phyloP scores from a whole-genome alignment of 192 early-diverging fungal genomes.

The Irineochytrium annulatum region DNA sequence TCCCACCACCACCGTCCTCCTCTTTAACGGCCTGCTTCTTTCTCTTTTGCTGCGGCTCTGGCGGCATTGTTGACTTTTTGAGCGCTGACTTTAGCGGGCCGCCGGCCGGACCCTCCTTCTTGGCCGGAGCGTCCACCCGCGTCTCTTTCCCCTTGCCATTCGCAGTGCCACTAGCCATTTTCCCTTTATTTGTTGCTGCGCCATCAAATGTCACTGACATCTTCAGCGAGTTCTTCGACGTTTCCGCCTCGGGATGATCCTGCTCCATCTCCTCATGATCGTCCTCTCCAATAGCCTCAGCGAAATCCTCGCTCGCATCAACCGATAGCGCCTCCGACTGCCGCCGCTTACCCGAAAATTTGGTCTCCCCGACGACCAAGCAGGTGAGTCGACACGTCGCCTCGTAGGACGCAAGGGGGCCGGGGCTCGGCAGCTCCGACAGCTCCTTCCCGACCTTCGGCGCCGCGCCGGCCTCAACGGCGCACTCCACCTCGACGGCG shows the following conservation, averaged over 20 bases:
- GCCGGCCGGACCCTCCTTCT: too few relatives aligned
- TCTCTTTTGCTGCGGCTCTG: too few relatives aligned
- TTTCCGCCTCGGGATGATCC: neutral
- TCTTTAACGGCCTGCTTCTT: too few relatives aligned
- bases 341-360: neutral
- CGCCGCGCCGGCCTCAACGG: neutral
- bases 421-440: neutral
- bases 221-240: neutral
- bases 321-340: neutral
- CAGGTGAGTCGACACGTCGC: slow-evolving; percentile 46
- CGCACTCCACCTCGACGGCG: slow-evolving; percentile 1
- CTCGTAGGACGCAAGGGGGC: slow-evolving; percentile 35
- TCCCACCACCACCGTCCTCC: too few relatives aligned
- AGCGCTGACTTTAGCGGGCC: too few relatives aligned
- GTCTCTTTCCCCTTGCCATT: too few relatives aligned
- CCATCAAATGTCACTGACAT: neutral
- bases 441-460: neutral
- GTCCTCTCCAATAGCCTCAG: neutral
- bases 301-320: slow-evolving; percentile 8
- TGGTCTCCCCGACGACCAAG: slow-evolving; percentile 17
- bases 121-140: too few relatives aligned
- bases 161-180: neutral
- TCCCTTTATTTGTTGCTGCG: neutral
- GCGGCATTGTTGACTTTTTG: too few relatives aligned
- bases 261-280: neutral